Conservation (phyloP, 495 filamentous ascomycete genomes). For the Mycothermus thermophilus region DNA sequence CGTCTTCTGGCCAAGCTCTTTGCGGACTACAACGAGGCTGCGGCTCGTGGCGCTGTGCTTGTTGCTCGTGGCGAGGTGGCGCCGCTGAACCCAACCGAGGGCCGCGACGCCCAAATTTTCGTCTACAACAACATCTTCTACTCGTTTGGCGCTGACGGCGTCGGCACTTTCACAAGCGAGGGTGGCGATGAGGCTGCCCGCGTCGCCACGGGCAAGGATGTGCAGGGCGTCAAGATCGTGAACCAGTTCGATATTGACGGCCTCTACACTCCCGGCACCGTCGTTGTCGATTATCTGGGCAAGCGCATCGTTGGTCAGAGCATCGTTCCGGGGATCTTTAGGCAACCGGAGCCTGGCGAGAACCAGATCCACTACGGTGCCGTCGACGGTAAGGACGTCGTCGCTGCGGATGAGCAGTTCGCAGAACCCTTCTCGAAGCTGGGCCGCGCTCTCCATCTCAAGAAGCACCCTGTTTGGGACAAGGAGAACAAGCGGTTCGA, state of each 20-base stretch:
- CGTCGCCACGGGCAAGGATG: conserved; percentile 94
- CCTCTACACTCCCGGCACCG: conserved; percentile 87
- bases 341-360: conserved; percentile 91
- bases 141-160: conserved; percentile 94
- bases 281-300: conserved; percentile 93
- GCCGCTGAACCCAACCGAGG: conserved; percentile 93
- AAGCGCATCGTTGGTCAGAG: conserved; percentile 96
- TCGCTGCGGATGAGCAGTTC: conserved; percentile 79
- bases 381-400: conserved; percentile 91
- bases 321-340: conserved; percentile 98
- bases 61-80: conserved; percentile 89
- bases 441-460: conserved; percentile 71
- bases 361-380: conserved; percentile 98
- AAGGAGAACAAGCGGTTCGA: conserved; percentile 84
- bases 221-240: conserved; percentile 79
- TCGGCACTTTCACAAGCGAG: conserved; percentile 91
- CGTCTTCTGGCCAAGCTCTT: conserved; percentile 88
- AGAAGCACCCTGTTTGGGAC: conserved; percentile 96
- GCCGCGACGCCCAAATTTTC: conserved; percentile 88
- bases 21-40: conserved; percentile 94
- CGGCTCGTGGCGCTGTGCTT: conserved; percentile 80
- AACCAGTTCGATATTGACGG: conserved; percentile 94
- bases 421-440: conserved; percentile 76
- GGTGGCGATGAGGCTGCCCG: conserved; percentile 95
- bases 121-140: conserved; percentile 99